Conservation (phyloP, 2,329 filamentous ascomycete genomes). For the Diaporthe amygdali region DNA sequence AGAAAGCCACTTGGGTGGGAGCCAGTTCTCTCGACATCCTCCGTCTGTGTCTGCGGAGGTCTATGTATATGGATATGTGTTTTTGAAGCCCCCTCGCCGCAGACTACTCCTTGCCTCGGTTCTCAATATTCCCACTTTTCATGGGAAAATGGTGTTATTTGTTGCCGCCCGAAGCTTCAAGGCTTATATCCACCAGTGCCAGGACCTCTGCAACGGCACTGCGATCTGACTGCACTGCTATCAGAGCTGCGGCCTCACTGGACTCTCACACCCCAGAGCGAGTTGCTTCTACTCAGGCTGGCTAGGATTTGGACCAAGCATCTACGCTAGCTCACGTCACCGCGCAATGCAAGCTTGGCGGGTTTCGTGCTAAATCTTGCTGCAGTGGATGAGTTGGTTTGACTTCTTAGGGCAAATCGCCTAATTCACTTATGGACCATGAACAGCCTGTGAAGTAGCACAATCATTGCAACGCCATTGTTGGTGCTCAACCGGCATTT, state of each 20-base stretch:
- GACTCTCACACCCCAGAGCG: background rate
- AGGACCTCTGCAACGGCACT: background rate
- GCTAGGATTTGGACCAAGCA: too few relatives aligned
- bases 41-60: too few relatives aligned
- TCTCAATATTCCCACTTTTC: background rate
- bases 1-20: background rate
- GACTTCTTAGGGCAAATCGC: background rate
- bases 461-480: conserved; percentile 54
- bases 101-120: background rate
- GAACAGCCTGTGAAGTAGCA: background rate
- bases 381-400: too few relatives aligned
- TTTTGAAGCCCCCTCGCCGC: background rate
- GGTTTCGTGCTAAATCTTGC: background rate
- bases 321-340: background rate
- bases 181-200: background rate
- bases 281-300: background rate
- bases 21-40: background rate
- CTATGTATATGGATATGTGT: background rate
- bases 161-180: background rate
- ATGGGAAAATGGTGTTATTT: background rate
- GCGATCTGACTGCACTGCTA: background rate
- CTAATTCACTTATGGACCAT: background rate
- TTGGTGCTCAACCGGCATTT: conserved; percentile 40
- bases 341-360: background rate
- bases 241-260: background rate